Evolutionary conservation across 2,329 filamentous ascomycete genomes (phyloP), one percentile per base, ranked within the genome.

Genomic region (Fusarium sp.): DNA sequence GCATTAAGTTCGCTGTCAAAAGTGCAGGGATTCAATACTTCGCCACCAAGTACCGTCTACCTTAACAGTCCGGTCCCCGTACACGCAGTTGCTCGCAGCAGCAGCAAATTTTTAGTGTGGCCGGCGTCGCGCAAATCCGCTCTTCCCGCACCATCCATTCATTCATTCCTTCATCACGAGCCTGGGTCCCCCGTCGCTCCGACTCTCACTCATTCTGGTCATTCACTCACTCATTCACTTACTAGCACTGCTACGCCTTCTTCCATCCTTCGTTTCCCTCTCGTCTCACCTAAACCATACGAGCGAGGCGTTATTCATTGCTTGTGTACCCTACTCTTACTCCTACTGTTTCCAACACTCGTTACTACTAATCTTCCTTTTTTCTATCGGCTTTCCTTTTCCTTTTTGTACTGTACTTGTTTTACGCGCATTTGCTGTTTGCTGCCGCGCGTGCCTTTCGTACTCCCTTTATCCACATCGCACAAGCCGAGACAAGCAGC

Each of bases 401-500:
- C 11, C 21, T 18, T 43, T 54, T 63, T 31, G 31, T 57, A 31
- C 11, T 43, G 37, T 33, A 25, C 40, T 58, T 47, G 46, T 31
- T 57, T 46, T 29, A 41, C 45, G 47, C 54, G 50, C 37, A 61
- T 45, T 57, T 43, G 43, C 58, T 67, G 35, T 49, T 43, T 46
- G 20, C 35, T 65, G 61, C 48, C 66, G 50, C 66, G 58, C 55
- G 59, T 66, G 62, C 51, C 47, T 58, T 47, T 55, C 20, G 40
- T 58, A 47, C 55, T 60, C 62, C 64, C 58, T 46, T 60, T 59
- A 66, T 46, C 58, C 51, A 57, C 64, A 55, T 68, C 55, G 48
- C 48, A 65, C 67, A 69, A 60, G 46, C 46, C 60, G 37, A 57
- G 58, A 65, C 60, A 68, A 69, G 37, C 46, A 69, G 60, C 66